Base-by-base conservation (phyloP, 2,329 filamentous ascomycete species). In the Apiospora malaysiana region DNA sequence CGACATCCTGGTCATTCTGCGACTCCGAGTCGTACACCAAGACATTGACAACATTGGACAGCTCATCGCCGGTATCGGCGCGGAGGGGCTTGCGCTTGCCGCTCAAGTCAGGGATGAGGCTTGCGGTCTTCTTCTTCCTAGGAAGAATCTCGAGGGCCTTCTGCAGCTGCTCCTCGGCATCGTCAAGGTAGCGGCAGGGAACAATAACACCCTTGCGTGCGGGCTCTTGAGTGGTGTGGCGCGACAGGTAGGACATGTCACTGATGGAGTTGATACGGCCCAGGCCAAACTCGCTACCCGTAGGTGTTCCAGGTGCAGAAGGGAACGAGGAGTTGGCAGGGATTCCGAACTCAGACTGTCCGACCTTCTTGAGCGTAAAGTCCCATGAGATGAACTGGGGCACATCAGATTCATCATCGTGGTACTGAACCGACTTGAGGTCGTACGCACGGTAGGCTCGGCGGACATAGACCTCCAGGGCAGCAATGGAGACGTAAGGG, bases 361-460 rank as follows among this genome's bases (percentile, higher is more conserved):
- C 95, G 76, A 97, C 92, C 87, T 97, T 98, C 80, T 95, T 91
- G 72, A 99, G 91, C 71, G 94, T 88, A 81, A 99, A 99, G 83
- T 98, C 95, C 96, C 96, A 99, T 14, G 94, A 94, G 51, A 98
- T 86, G 78, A 93, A 97, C 12, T 92, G 90, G 32, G 93, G 88
- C 32, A 80, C 74, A 47, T 88, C 87, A 12, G 82, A 86, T 76
- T 97, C 94, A 71, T 94, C 90, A 70, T 92, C 91, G 78, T 95
- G 90, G 81, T 99, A 99, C 77, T 97, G 90, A 71, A 99, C 92
- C 76, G 91, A 87, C 87, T 97, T 95, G 68, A 99, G 86, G 72
- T 93, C 91, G 84, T 99, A 99, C 1, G 96, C 96, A 86, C 96
- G 93, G 86, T 99, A 99, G 18, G 96, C 95, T 74, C 96, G 94